Conservation (phyloP, 352 stramenopile genomes). For the Phytopythium litorale region DNA sequence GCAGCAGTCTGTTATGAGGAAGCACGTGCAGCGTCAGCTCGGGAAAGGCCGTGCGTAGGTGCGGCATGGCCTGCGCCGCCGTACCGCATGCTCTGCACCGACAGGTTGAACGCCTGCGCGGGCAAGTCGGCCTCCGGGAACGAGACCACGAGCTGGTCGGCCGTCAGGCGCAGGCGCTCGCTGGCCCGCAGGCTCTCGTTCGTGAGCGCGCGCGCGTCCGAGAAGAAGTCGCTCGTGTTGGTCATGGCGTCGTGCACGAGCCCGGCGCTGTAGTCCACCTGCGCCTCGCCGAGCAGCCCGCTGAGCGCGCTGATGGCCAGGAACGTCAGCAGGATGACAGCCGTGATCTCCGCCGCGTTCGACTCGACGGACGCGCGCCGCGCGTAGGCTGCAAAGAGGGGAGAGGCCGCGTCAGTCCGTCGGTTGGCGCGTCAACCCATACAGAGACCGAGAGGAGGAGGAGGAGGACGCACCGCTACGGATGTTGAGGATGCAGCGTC, state of each 20-base stretch:
- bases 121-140: conserved; percentile 76
- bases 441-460: not conserved
- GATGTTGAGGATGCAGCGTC: conserved; percentile 67
- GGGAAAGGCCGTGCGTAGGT: not conserved
- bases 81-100: conserved; percentile 50
- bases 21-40: not conserved
- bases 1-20: conserved; percentile 32
- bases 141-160: conserved; percentile 56
- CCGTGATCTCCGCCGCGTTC: conserved; percentile 58
- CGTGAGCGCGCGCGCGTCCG: conserved; percentile 30
- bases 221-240: conserved; percentile 61
- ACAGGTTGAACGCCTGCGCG: conserved; percentile 54
- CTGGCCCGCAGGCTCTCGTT: conserved; percentile 31
- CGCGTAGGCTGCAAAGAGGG: conserved; percentile 30
- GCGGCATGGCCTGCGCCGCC: not conserved
- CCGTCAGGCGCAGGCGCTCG: conserved; percentile 32
- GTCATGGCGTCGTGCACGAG: conserved; percentile 68
- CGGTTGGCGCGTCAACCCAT: not conserved
- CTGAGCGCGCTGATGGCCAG: conserved; percentile 67
- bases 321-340: conserved; percentile 70
- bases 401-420: conserved; percentile 7
- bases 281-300: conserved; percentile 67
- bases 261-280: conserved; percentile 81
- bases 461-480: conserved; percentile 37
- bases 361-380: conserved; percentile 37